These are phyloP conservation scores for Arachnomyces sp. DNA, from an alignment of 2,329 filamentous ascomycete genomes.

Conservation along the genomic window DNA sequence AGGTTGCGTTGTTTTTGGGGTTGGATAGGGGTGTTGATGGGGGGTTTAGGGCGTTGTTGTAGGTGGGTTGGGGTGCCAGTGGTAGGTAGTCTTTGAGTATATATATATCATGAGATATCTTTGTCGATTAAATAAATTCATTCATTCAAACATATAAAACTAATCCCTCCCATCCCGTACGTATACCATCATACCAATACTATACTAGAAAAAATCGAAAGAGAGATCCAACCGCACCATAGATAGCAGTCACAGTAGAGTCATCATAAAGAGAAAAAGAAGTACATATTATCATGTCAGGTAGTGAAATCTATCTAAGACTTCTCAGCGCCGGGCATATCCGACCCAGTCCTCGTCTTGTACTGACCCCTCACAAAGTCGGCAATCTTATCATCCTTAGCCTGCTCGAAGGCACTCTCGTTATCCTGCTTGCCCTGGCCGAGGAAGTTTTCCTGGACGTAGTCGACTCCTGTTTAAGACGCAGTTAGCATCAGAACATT, in stretches of 20 bases:
- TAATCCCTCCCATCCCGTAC: too few relatives aligned
- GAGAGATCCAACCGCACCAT: too few relatives aligned
- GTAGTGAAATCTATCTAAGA: too few relatives aligned
- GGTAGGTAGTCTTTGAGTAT: conserved; percentile 4
- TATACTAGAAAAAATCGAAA: too few relatives aligned
- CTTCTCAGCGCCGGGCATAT: too few relatives aligned
- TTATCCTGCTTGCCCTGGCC: conserved; percentile 63
- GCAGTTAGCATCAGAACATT: conserved; percentile 1
- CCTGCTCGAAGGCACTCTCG: conserved; percentile 66
- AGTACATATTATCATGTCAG: too few relatives aligned
- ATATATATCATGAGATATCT: too few relatives aligned
- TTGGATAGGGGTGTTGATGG: conserved; percentile 32
- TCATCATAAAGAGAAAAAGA: too few relatives aligned
- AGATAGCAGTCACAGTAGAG: too few relatives aligned
- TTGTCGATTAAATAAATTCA: too few relatives aligned
- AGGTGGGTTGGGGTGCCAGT: conserved; percentile 3
- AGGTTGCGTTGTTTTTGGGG: conserved; percentile 45
- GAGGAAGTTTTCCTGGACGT: conserved; percentile 66
- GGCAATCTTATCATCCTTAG: conserved; percentile 53
- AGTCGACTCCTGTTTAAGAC: conserved; percentile 56
- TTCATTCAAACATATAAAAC: too few relatives aligned
- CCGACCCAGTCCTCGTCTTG: conserved; percentile 14
- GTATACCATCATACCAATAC: too few relatives aligned
- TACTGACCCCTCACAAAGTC: conserved; percentile 27
- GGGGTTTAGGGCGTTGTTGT: conserved; percentile 25